These are phyloP conservation scores for Inosperma sp. DNA, from an alignment of 768 basidiomycete species.

Conservation along the genomic window DNA sequence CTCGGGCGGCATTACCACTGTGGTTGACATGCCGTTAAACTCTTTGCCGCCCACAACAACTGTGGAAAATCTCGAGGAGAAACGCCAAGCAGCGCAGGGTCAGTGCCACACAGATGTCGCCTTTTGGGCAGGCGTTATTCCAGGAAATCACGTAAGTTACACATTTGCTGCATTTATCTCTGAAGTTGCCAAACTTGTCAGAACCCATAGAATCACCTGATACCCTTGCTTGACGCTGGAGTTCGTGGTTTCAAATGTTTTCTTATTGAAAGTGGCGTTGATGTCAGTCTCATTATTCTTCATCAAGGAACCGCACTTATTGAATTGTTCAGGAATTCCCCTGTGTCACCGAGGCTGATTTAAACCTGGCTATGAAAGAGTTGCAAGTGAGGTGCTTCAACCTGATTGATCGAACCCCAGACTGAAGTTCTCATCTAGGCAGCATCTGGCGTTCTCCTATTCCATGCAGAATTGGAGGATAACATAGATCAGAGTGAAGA, in stretches of 20 bases:
- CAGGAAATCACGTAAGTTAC: slow-evolving; percentile 70
- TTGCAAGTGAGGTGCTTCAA: slow-evolving; percentile 52
- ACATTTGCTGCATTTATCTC: no score
- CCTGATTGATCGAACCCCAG: slow-evolving; percentile 2
- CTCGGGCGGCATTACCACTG: slow-evolving; percentile 90
- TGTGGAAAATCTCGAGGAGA: slow-evolving; percentile 63
- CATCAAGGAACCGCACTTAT: slow-evolving; percentile 8
- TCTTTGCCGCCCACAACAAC: slow-evolving; percentile 96
- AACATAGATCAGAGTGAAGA: slow-evolving; percentile 7
- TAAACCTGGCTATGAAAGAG: slow-evolving; percentile 64
- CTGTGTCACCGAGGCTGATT: slow-evolving; percentile 66
- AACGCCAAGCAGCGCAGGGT: slow-evolving; percentile 63
- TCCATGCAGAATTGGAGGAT: slow-evolving; percentile 84
- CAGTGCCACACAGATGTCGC: slow-evolving; percentile 81
- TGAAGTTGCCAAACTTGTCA: no score
- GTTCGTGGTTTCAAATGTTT: slow-evolving; percentile 98
- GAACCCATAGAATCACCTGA: slow-evolving; percentile 55
- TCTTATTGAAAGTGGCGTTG: slow-evolving; percentile 91
- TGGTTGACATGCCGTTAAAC: slow-evolving; percentile 98
- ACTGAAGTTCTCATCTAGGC: slow-evolving; percentile 39
- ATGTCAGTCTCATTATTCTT: slow-evolving; percentile 42
- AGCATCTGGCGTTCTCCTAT: slow-evolving; percentile 68
- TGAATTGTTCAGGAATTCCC: slow-evolving; percentile 78
- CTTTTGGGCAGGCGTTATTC: slow-evolving; percentile 95
- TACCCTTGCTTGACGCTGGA: slow-evolving; percentile 70